Base-by-base conservation (phyloP, 1,284 basidiomycete genomes). In the Cutaneotrichosporon arboriforme region DNA sequence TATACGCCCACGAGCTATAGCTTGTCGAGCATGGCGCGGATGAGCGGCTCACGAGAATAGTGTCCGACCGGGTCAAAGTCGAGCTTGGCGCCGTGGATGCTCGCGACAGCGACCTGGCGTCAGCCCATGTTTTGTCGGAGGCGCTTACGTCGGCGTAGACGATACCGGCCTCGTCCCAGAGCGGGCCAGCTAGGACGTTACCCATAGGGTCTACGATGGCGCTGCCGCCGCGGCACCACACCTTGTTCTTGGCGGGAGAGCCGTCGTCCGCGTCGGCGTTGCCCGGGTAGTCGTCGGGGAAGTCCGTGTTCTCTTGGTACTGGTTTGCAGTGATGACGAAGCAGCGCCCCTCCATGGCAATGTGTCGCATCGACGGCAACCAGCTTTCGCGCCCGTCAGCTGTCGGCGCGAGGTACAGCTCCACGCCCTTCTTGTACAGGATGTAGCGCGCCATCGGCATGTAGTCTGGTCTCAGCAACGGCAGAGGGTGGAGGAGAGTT, bases 301-400 rank as follows among this genome's bases (percentile, higher is more conserved):
- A 66, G 39, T 62, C 61, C 8, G 51, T 43, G 31, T 58, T 55
- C 17, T 58, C 61, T 35, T 64, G 62, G 43, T 49, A 67, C 54
- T 65, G 64, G 51, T 63, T 63, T 10, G 64, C 62, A 2, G 85
- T 65, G 81, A 86, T 13, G 80, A 88, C 86, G 68, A 85, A 87
- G 72, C 84, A 86, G 33, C 86, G 79, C 2, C 86, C 86, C 72
- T 88, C 86, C 44, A 84, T 74, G 1, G 86, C 85, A 49, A 88
- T 84, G 65, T 87, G 85, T 44, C 77, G 72, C 84, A 88, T 86
- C 1, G 81, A 80, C 51, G 77, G 76, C 56, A 80, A 77, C 85
- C 85, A 88, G 2, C 74, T 77, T 1, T 80, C 78, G 12, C 86
- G 77, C 4, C 79, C 77, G 64, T 88, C 86, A 26, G 87, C 85